A percentile compares a stretch with the other conserved stretches of the same genome.
phyloP scores from a whole-genome alignment of 768 basidiomycete species.

The Leccinellum rugosiceps region DNA sequence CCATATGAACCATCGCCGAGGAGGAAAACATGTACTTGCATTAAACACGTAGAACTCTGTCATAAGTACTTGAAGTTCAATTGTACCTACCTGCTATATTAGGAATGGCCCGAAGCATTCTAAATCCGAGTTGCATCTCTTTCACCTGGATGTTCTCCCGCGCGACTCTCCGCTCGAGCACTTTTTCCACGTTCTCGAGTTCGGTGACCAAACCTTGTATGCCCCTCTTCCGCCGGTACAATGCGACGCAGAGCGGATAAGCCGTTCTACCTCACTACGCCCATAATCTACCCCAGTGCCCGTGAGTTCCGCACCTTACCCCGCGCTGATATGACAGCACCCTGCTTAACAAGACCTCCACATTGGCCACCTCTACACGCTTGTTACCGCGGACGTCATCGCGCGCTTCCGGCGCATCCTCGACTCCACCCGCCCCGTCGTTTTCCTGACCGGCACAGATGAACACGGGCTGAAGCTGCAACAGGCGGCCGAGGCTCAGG shows the following conservation, averaged over 20 bases:
- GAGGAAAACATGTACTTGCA: background rate
- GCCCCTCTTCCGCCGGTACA: constrained; percentile 12
- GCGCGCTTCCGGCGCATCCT: constrained; percentile 62
- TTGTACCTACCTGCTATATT: too few species aligned
- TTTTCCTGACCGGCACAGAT: constrained; percentile 81
- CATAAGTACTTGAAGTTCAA: too few species aligned
- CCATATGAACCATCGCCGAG: background rate
- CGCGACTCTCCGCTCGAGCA: background rate
- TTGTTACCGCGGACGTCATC: constrained; percentile 77
- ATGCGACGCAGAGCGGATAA: constrained; percentile 33
- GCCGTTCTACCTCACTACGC: constrained; percentile 85
- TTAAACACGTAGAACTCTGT: too few species aligned
- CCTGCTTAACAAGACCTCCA: constrained; percentile 79
- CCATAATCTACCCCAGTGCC: constrained; percentile 93
- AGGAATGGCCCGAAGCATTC: too few species aligned
- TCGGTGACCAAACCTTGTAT: too few species aligned
- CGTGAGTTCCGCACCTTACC: constrained; percentile 38
- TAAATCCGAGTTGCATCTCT: too few species aligned
- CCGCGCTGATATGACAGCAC: constrained; percentile 13
- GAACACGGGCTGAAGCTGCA: constrained; percentile 79
- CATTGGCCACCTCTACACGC: constrained; percentile 83
- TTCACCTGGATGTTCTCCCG: constrained; percentile 4
- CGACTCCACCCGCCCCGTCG: constrained; percentile 46
- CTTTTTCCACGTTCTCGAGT: background rate
- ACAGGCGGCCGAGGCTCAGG: constrained; percentile 64